Evolutionary conservation across 495 filamentous ascomycete species (phyloP).

Genomic region (Massariosphaeria phaeospora): DNA sequence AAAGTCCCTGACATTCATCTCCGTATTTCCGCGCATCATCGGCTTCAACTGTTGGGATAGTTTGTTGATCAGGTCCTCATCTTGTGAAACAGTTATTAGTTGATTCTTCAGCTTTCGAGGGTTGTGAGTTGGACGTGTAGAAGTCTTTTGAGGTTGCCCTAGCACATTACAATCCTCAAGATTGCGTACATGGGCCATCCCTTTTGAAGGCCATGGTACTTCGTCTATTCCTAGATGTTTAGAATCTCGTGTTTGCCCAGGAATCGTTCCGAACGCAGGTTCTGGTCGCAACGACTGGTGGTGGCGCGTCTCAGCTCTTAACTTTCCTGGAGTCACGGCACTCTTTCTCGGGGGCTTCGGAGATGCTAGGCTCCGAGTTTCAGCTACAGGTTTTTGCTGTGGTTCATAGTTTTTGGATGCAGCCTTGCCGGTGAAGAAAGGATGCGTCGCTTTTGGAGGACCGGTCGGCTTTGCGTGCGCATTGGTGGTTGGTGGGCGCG

Average conservation of each 20-base stretch:
- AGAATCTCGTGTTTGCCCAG: constrained; percentile 11
- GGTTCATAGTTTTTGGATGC: constrained; percentile 10
- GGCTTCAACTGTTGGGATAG: constrained; percentile 8
- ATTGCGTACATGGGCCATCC: constrained; percentile 37
- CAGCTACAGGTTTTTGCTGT: constrained; percentile 11
- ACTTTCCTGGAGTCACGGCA: constrained; percentile 41
- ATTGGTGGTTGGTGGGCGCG: neutral
- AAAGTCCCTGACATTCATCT: neutral
- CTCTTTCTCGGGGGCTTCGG: constrained; percentile 25
- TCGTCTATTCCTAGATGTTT: constrained; percentile 36
- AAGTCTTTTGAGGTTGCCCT: neutral
- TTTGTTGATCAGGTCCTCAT: constrained; percentile 25
- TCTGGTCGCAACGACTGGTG: neutral
- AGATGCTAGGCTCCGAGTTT: constrained; percentile 23
- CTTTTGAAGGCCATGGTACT: constrained; percentile 36
- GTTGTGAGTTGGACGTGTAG: neutral
- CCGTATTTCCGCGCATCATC: neutral
- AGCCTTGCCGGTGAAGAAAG: constrained; percentile 64
- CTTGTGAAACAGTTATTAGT: constrained; percentile 12
- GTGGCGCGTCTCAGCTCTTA: constrained; percentile 31
- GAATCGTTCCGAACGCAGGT: constrained; percentile 20
- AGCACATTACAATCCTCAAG: neutral
- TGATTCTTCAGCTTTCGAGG: constrained; percentile 30
- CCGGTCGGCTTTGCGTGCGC: constrained; percentile 33
- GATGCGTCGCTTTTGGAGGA: constrained; percentile 64